Conservation (phyloP, 2,329 filamentous ascomycete species). For the Trichoderma brevicompactum region DNA sequence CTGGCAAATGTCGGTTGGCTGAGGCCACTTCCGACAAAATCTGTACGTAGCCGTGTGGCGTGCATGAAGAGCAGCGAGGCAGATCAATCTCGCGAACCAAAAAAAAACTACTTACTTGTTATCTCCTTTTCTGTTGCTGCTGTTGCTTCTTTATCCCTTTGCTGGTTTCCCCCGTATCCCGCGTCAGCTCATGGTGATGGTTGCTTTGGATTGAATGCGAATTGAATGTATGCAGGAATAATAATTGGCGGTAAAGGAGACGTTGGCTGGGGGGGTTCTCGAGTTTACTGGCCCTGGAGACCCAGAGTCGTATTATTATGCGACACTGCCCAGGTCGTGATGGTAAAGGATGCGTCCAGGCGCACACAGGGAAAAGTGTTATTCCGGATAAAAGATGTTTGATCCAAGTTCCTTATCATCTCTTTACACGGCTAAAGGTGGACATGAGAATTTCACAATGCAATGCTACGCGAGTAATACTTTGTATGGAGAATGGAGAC, state of each 20-base stretch:
- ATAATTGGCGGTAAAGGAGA: constrained; percentile 1
- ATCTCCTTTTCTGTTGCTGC: background rate
- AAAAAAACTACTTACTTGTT: background rate
- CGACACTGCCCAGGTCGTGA: constrained; percentile 1
- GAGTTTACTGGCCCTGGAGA: background rate
- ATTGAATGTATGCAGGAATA: background rate
- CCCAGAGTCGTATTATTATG: constrained; percentile 7
- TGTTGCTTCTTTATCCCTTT: background rate
- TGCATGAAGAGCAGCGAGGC: background rate
- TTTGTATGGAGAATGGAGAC: background rate
- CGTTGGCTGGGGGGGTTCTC: background rate
- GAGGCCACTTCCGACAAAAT: background rate
- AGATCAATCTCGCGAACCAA: background rate
- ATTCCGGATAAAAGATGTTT: background rate
- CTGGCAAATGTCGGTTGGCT: background rate
- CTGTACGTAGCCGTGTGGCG: background rate
- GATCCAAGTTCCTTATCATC: background rate
- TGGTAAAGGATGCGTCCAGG: background rate
- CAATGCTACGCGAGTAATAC: background rate
- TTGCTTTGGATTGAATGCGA: background rate
- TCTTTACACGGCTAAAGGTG: background rate
- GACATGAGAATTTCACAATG: background rate
- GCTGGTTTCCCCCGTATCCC: too few relatives aligned
- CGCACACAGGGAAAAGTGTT: constrained; percentile 12
- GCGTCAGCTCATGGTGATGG: constrained; percentile 6